Evolutionary conservation across 2,329 filamentous ascomycete genomes (phyloP).

Genomic region (Pseudogymnoascus sp.): DNA sequence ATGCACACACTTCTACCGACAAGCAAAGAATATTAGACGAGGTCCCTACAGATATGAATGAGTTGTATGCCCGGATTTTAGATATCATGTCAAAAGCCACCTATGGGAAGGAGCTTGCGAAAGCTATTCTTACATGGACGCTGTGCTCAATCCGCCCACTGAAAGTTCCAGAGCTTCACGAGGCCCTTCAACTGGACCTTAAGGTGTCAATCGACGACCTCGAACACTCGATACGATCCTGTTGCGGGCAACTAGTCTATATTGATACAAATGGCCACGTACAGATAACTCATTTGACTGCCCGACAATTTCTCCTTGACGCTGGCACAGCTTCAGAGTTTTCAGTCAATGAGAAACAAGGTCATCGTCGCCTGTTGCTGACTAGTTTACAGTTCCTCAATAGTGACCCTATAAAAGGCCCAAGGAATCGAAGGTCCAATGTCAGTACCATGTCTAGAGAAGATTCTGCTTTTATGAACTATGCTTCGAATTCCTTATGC

Average conservation of each 20-base stretch:
- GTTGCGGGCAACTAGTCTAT: not conserved
- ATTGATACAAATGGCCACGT: not conserved
- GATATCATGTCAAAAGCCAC: slow-evolving; percentile 11
- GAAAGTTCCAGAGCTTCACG: not conserved
- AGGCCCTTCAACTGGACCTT: not conserved
- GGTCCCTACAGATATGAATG: slow-evolving; percentile 29
- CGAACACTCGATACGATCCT: not conserved
- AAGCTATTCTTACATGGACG: not conserved
- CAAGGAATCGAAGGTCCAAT: not conserved
- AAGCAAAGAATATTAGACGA: slow-evolving; percentile 24
- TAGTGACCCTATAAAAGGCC: not conserved
- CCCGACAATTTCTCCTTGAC: not conserved
- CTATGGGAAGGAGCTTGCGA: slow-evolving; percentile 17
- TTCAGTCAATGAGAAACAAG: not conserved
- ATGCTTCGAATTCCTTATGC: not conserved
- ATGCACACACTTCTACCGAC: slow-evolving; percentile 8
- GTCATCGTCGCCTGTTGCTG: not conserved
- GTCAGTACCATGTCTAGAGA: not conserved
- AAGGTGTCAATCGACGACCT: not conserved
- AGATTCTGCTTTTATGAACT: not conserved
- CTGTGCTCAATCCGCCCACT: not conserved
- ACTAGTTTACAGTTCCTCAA: not conserved
- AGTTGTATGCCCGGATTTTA: slow-evolving; percentile 13
- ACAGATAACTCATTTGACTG: not conserved
- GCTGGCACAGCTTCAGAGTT: not conserved